Percentiles rank a stretch among this genome's conserved stretches.
phyloP scores from a whole-genome alignment of 2,329 filamentous ascomycete species.

The Ascochyta pisi region DNA sequence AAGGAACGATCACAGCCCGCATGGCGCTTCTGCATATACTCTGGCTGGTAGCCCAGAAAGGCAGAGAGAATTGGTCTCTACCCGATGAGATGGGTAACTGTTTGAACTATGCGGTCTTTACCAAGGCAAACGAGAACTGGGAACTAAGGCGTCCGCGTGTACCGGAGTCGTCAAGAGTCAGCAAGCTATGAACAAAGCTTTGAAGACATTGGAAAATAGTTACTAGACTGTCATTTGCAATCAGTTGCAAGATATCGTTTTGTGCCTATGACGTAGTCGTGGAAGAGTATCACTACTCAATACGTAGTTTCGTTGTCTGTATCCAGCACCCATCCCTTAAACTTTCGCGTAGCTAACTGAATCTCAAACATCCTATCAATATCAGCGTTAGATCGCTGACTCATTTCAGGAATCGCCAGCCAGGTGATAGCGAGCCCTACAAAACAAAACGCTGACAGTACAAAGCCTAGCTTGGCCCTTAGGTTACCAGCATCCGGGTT shows the following conservation, averaged over 20 bases:
- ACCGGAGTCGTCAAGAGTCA: neutral
- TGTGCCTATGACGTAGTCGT: too few relatives aligned
- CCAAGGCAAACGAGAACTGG: constrained; percentile 12
- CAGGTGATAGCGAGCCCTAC: neutral
- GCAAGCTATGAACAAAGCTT: neutral
- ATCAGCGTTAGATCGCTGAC: neutral
- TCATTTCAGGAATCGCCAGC: neutral
- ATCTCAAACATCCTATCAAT: neutral
- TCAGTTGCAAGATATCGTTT: too few relatives aligned
- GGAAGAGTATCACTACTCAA: too few relatives aligned
- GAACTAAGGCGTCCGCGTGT: neutral
- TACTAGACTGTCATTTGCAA: neutral
- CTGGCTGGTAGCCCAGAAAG: neutral
- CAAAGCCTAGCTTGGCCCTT: neutral
- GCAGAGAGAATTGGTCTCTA: constrained; percentile 7
- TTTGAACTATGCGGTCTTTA: constrained; percentile 14
- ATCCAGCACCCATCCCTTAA: too few relatives aligned
- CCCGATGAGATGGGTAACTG: constrained; percentile 14
- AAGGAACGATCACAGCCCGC: constrained; percentile 10
- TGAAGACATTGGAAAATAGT: neutral
- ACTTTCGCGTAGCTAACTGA: too few relatives aligned
- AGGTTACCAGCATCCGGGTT: neutral
- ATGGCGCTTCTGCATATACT: constrained; percentile 23
- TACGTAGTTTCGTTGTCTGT: too few relatives aligned
- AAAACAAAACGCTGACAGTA: neutral